These are phyloP conservation scores for Pestalotiopsis sp. DNA, from an alignment of 2,329 filamentous ascomycete species.

Conservation along the genomic window DNA sequence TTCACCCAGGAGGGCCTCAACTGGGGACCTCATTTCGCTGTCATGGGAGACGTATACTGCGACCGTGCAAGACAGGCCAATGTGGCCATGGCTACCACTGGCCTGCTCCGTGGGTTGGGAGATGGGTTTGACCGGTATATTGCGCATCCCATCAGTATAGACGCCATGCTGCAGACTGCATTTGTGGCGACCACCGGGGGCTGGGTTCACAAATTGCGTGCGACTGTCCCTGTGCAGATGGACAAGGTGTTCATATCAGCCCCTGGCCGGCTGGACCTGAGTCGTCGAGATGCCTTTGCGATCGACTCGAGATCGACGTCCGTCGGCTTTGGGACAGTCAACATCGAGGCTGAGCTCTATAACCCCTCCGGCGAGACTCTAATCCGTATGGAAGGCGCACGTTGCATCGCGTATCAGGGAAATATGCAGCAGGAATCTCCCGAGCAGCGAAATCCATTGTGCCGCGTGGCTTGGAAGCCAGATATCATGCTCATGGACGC, in stretches of 20 bases:
- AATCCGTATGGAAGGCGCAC: constrained; percentile 9
- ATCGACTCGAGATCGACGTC: background rate
- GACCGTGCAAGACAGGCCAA: background rate
- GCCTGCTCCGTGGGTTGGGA: constrained; percentile 2
- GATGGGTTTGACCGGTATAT: constrained; percentile 7
- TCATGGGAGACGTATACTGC: constrained; percentile 13
- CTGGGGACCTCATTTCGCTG: constrained; percentile 18
- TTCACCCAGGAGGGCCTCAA: constrained; percentile 17
- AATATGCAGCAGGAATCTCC: background rate
- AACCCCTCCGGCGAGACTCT: constrained; percentile 6
- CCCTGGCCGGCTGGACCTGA: no score
- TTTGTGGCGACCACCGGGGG: constrained; percentile 12
- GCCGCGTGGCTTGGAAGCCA: constrained; percentile 22
- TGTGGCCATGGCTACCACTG: constrained; percentile 7
- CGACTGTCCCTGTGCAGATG: constrained; percentile 14
- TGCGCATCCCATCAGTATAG: constrained; percentile 17
- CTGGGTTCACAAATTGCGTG: constrained; percentile 12
- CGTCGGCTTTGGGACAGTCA: constrained; percentile 13
- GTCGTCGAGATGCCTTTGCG: background rate
- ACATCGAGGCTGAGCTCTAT: constrained; percentile 14
- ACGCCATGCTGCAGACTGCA: constrained; percentile 13
- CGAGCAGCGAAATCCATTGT: constrained; percentile 16
- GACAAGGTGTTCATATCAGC: background rate
- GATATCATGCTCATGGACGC: constrained; percentile 11
- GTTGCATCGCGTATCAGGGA: background rate